Evolutionary conservation across 2,329 filamentous ascomycete genomes (phyloP), one percentile per base, ranked within the genome.

Genomic region (Arthrinium phaeospermum): DNA sequence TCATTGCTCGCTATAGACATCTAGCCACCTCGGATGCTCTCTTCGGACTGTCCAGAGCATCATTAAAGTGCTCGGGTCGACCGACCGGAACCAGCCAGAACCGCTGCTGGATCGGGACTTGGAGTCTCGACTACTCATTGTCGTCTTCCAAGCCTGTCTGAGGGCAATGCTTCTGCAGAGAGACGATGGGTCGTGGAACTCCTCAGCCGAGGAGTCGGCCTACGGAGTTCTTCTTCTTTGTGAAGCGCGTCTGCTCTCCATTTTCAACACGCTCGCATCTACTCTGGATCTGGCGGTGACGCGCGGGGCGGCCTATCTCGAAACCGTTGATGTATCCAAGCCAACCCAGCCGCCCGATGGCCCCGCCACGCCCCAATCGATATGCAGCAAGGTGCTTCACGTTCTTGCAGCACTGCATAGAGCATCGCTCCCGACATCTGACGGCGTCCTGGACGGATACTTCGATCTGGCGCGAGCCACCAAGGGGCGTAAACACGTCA

Each of bases 401-500:
- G 19, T 34, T 19, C 37, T 64, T 16, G 57, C 27, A n/a, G 57
- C 57, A 64, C 57, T 64, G 27, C 16, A 64, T 34, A 34, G 13
- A 41, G 57, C 57, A 41, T 19, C 27, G 1, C 13, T 27, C 14
- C 27, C 37, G 14, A 27, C 37, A 13, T 16, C 57, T 19, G 57
- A 12, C 7, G 24, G 70, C 19, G 53, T 49, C n/a, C 46, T 46
- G 16, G 49, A 51, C 19, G 53, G 47, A 51, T 10, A 22, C n/a
- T 51, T 51, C 47, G 47, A 51, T 22, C 7, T 24, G 47, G 47
- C 68, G 16, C n/a, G 68, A 30, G 44, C 24, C 3, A 49, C 24
- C 13, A 67, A 37, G 68, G 49, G 70, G 51, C 47, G 27, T n/a
- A 72, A 53, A 27, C 51, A 74, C 73, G 12, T 69, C 70, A 44